Percentiles rank a stretch among this genome's conserved stretches.
Conservation (phyloP, 768 basidiomycete genomes). For the Collybiopsis luxurians region DNA sequence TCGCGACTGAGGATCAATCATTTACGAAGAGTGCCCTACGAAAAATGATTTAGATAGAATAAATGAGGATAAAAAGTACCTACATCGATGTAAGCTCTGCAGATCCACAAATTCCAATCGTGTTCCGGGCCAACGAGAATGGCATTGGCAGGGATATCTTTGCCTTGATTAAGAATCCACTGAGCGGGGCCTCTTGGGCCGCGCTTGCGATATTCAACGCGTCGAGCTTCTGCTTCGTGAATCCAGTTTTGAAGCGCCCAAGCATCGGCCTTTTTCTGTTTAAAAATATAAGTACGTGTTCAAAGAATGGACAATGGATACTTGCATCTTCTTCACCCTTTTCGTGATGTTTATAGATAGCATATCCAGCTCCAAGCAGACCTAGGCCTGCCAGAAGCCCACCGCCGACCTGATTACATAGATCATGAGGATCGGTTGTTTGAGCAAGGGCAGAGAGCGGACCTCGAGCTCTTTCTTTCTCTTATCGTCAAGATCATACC, state of each 20-base stretch:
- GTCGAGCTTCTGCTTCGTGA: slow-evolving; percentile 52
- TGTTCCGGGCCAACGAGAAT: slow-evolving; percentile 56
- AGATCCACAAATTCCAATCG: slow-evolving; percentile 52
- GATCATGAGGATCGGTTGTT: background rate
- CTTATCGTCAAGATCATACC: slow-evolving; percentile 53
- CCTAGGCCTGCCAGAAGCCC: slow-evolving; percentile 57
- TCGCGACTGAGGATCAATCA: background rate
- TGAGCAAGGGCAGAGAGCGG: slow-evolving; percentile 7
- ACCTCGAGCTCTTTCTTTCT: slow-evolving; percentile 62
- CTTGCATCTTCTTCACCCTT: slow-evolving; percentile 56
- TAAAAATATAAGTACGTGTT: background rate
- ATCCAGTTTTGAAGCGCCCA: slow-evolving; percentile 58
- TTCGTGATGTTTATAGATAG: slow-evolving; percentile 54
- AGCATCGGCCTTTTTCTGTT: slow-evolving; percentile 45
- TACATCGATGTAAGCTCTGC: slow-evolving; percentile 59
- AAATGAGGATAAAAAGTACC: slow-evolving; percentile 15
- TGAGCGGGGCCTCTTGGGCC: slow-evolving; percentile 47
- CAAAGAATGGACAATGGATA: background rate
- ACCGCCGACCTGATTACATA: slow-evolving; percentile 52
- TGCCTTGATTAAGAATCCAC: slow-evolving; percentile 64
- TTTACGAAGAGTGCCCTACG: slow-evolving; percentile 54
- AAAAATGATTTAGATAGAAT: background rate
- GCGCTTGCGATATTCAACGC: slow-evolving; percentile 41
- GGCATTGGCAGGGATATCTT: slow-evolving; percentile 54
- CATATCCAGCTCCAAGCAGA: slow-evolving; percentile 48